A percentile compares a stretch with the other conserved stretches of the same genome.
phyloP scores from a whole-genome alignment of 208 protist species.

The Wallacemonas sp. region DNA sequence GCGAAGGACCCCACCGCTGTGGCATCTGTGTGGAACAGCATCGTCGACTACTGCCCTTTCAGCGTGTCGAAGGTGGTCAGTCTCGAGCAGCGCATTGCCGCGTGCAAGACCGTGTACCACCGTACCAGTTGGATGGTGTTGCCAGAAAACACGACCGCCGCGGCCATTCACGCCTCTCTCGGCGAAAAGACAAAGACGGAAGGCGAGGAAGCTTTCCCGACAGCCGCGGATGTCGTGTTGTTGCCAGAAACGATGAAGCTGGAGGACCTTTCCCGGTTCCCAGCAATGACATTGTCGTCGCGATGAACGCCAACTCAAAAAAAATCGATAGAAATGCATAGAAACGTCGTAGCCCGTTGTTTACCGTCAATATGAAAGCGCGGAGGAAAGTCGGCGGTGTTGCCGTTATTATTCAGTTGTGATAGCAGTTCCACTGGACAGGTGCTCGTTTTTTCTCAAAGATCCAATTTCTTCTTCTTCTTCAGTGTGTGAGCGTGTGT shows the following conservation, averaged over 20 bases:
- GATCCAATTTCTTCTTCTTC: no score
- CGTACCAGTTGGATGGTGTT: conserved; percentile 39
- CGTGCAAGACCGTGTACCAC: conserved; percentile 34
- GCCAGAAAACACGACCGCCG: conserved; percentile 34
- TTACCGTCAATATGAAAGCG: no score
- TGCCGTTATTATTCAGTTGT: no score
- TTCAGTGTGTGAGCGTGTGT: no score
- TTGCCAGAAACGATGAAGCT: conserved; percentile 48
- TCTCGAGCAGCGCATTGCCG: conserved; percentile 48
- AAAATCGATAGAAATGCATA: not conserved
- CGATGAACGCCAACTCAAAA: not conserved
- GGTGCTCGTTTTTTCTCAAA: no score
- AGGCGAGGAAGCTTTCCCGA: not conserved
- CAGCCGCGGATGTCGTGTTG: conserved; percentile 46
- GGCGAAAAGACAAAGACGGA: not conserved
- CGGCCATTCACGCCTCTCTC: conserved; percentile 34
- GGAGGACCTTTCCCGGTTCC: conserved; percentile 48
- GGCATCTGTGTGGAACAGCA: conserved; percentile 28
- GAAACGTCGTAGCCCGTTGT: no score
- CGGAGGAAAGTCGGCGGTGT: no score
- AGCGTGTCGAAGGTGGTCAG: conserved; percentile 33
- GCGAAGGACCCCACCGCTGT: conserved; percentile 37
- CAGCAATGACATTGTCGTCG: conserved; percentile 27
- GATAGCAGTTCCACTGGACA: no score
- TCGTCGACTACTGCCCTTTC: conserved; percentile 23